Base-by-base conservation (phyloP, 495 filamentous ascomycete genomes). In the Emericellopsis terricola region DNA sequence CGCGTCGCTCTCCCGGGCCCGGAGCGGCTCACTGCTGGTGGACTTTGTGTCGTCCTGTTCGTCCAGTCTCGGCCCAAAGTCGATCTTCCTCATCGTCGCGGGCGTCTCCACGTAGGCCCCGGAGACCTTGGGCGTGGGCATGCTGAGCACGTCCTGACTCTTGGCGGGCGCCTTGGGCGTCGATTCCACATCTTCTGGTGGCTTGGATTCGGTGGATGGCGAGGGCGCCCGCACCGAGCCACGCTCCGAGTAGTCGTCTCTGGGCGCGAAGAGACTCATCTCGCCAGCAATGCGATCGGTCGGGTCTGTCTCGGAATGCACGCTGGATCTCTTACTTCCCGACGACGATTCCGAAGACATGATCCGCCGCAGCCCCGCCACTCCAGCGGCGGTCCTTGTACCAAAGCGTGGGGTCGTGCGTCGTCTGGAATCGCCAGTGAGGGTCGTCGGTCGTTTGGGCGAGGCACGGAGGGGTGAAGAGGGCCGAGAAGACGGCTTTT, bases 41-140 rank as follows among this genome's bases (percentile, higher is more conserved):
- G 31, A 26, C 20, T 34, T 34, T 26, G 33, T 15, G 11, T 4
- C 20, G 19, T 26, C 33, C 11, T 13, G 29, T 10, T 35, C 34
- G 26, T n/a, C 16, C 17, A 13, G 4, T 17, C 19, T 18, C 29
- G 21, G 29, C 8, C 35, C 39, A 14, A 48, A 20, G 19, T 26
- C 23, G 11, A 26, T 26, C 23, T 43, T 49, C 41, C 51, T 62
- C 28, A 57, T 29, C 14, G 54, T 57, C 17, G 55, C 56, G 4
- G 64, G 60, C 15, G 66, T 68, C 13, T 69, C 65, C 14, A 69
- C 50, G 44, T 57, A 71, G 4, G 65, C 65, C 14, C 66, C 64
- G 4, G 51, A 55, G 15, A 67, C 52, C 37, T 49, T 55, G 4
- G 65, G 66, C 10, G 66, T 70, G 9, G 63, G 60, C 38, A 60